Percentiles rank a stretch among this genome's conserved stretches.
Evolutionary conservation across 768 basidiomycete genomes (phyloP).

Genomic region (Hirschioporus abietinus): DNA sequence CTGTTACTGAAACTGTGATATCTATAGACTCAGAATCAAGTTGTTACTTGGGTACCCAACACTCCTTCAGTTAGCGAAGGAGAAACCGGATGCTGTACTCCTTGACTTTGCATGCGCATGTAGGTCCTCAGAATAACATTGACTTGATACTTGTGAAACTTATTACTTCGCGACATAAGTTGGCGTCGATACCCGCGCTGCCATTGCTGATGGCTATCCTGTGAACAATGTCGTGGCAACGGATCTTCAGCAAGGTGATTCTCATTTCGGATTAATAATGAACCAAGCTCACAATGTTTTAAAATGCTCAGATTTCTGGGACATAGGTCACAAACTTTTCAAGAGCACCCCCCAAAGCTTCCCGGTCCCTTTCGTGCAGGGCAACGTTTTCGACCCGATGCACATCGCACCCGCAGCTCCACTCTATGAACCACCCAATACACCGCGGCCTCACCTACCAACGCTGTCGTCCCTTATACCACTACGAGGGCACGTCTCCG

Average conservation of each 20-base stretch:
- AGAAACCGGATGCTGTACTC: slow-evolving; percentile 31
- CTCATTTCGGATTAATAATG: neutral
- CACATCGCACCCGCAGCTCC: slow-evolving; percentile 6
- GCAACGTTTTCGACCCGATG: slow-evolving; percentile 12
- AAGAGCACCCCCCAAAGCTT: slow-evolving; percentile 6
- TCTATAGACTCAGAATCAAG: neutral
- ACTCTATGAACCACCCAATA: neutral
- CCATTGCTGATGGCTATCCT: slow-evolving; percentile 13
- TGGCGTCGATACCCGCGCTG: slow-evolving; percentile 26
- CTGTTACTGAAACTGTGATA: neutral
- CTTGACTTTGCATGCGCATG: slow-evolving; percentile 44
- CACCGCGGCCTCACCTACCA: slow-evolving; percentile 5
- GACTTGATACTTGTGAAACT: neutral
- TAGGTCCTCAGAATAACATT: slow-evolving; percentile 17
- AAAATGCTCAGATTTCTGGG: slow-evolving; percentile 10
- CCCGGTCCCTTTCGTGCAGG: slow-evolving; percentile 12
- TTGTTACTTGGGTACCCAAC: slow-evolving; percentile 15
- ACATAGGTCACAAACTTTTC: slow-evolving; percentile 17
- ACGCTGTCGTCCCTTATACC: slow-evolving; percentile 11
- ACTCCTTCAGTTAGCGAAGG: slow-evolving; percentile 31
- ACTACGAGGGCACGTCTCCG: slow-evolving; percentile 11
- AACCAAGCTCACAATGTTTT: neutral
- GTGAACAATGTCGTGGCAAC: slow-evolving; percentile 10
- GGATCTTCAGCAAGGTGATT: slow-evolving; percentile 11
- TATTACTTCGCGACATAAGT: slow-evolving; percentile 20